Evolutionary conservation across 805 yeast genomes (phyloP).

Genomic region (Ogataea haglerorum): DNA sequence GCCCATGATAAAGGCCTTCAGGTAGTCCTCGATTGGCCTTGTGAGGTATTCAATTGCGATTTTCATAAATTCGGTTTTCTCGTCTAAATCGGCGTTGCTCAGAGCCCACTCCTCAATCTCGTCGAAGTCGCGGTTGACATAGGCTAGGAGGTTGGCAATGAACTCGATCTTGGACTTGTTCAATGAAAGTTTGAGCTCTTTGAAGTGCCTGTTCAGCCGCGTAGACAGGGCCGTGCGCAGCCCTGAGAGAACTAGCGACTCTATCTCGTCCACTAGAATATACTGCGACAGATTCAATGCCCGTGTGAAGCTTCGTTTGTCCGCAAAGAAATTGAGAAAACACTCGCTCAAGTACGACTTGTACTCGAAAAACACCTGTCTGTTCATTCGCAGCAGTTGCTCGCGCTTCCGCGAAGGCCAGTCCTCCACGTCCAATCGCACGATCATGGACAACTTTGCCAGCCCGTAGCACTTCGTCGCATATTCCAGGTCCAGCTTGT

Average conservation of each 20-base stretch:
- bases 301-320: slow-evolving; percentile 19
- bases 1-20: slow-evolving; percentile 18
- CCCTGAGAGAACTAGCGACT: slow-evolving; percentile 12
- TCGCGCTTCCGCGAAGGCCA: slow-evolving; percentile 26
- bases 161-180: slow-evolving; percentile 14
- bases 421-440: slow-evolving; percentile 20
- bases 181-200: slow-evolving; percentile 14
- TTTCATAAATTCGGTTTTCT: slow-evolving; percentile 18
- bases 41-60: slow-evolving; percentile 17
- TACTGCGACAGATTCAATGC: slow-evolving; percentile 20
- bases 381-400: slow-evolving; percentile 12
- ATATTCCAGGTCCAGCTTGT: slow-evolving; percentile 17
- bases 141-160: slow-evolving; percentile 17
- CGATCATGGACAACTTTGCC: slow-evolving; percentile 25
- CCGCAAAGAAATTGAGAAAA: slow-evolving; percentile 16
- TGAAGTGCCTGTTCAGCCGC: slow-evolving; percentile 12
- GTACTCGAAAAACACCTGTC: slow-evolving; percentile 16
- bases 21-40: slow-evolving; percentile 19
- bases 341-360: slow-evolving; percentile 14
- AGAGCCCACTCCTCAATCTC: slow-evolving; percentile 26
- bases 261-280: slow-evolving; percentile 16
- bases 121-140: slow-evolving; percentile 24
- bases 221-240: slow-evolving; percentile 9
- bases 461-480: slow-evolving; percentile 24
- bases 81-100: slow-evolving; percentile 21